Evolutionary conservation across 345 rosid species (phyloP).

Genomic region (Aegle marmelos): DNA sequence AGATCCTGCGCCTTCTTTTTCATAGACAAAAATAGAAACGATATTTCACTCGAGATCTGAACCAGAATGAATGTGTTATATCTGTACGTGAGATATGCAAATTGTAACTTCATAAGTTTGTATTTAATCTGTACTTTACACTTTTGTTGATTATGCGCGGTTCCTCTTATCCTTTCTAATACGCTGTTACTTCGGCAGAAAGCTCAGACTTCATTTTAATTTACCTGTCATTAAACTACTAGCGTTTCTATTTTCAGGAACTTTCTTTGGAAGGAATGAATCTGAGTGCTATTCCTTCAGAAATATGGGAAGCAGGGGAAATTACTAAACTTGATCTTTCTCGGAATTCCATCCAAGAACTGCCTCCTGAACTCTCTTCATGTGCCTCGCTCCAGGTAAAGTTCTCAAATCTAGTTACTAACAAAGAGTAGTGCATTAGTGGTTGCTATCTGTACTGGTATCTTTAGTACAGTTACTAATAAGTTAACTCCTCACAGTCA

Average conservation of each 20-base stretch:
- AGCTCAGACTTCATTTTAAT: neutral
- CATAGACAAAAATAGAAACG: neutral
- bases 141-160: neutral
- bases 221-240: neutral
- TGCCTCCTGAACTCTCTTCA: conserved; percentile 71
- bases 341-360: conserved; percentile 71
- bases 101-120: neutral
- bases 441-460: neutral
- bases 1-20: neutral
- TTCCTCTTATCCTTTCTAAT: neutral
- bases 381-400: conserved; percentile 70
- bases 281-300: conserved; percentile 70
- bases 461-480: neutral
- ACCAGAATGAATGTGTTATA: neutral
- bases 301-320: conserved; percentile 80
- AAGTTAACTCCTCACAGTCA: neutral
- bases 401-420: neutral
- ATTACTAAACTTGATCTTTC: conserved; percentile 73
- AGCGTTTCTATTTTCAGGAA: conserved; percentile 44
- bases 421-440: neutral
- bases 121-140: neutral
- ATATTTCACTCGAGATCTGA: neutral
- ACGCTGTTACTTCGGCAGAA: neutral
- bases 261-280: conserved; percentile 71
- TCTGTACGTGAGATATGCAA: neutral